These are phyloP conservation scores for Kokia cookei DNA, from an alignment of 441 rosid genomes.

Conservation along the genomic window DNA sequence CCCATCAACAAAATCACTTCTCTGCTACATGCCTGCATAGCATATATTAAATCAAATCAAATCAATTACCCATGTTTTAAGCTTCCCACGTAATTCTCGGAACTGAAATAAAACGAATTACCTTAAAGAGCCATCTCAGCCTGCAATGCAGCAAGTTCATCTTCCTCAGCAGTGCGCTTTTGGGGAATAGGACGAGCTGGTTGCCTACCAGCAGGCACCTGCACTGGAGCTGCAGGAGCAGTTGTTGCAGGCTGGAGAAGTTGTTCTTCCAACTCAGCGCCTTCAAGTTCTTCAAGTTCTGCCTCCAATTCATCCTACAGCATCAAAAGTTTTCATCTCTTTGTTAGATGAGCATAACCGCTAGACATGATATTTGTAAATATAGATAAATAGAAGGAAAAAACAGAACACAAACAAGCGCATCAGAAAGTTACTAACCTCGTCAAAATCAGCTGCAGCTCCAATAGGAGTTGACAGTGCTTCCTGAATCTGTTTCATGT, in stretches of 20 bases:
- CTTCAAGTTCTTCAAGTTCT: conserved; percentile 95
- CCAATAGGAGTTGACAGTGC: conserved; percentile 88
- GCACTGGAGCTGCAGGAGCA: conserved; percentile 76
- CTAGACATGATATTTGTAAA: neutral
- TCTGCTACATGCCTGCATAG: neutral
- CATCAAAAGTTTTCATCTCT: neutral
- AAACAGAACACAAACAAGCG: neutral
- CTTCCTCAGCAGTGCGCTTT: conserved; percentile 82
- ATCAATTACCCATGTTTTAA: neutral
- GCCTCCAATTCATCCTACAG: conserved; percentile 94
- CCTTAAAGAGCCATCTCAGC: conserved; percentile 97
- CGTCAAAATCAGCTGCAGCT: conserved; percentile 87
- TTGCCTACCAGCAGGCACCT: conserved; percentile 63
- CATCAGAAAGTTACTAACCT: conserved; percentile 33
- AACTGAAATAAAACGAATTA: conserved; percentile 1
- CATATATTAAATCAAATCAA: neutral
- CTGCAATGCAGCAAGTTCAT: conserved; percentile 91
- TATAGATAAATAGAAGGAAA: neutral
- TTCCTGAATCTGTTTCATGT: conserved; percentile 97
- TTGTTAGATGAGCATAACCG: neutral
- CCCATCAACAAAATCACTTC: conserved; percentile 1
- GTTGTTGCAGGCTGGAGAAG: conserved; percentile 91
- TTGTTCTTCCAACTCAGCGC: conserved; percentile 89
- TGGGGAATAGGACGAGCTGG: conserved; percentile 63
- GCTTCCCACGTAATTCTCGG: neutral